These are phyloP conservation scores for Crucibulum laeve DNA, from an alignment of 768 basidiomycete species.

Conservation along the genomic window DNA sequence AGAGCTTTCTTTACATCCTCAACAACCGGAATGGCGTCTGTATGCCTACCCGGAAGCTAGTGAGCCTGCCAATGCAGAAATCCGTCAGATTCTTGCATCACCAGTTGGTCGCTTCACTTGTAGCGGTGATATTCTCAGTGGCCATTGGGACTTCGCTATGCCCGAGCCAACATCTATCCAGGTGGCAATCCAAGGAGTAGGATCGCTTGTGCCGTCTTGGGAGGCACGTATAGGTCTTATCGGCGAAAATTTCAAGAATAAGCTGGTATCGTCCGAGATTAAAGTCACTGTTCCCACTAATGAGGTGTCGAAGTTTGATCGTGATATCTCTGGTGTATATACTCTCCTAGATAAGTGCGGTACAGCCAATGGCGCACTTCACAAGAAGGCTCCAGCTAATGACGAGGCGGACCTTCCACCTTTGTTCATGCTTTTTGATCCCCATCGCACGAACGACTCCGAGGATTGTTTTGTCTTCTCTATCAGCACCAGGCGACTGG, in stretches of 20 bases:
- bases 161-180: slow-evolving; percentile 53
- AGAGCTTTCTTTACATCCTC: slow-evolving; percentile 73
- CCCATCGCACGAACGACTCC: slow-evolving; percentile 70
- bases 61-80: slow-evolving; percentile 75
- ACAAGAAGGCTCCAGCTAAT: slow-evolving; percentile 47
- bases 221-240: slow-evolving; percentile 74
- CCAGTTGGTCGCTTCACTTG: slow-evolving; percentile 78
- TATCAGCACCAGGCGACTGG: slow-evolving; percentile 68
- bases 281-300: slow-evolving; percentile 54
- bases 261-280: slow-evolving; percentile 62
- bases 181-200: slow-evolving; percentile 60
- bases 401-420: slow-evolving; percentile 53
- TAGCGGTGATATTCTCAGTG: slow-evolving; percentile 51
- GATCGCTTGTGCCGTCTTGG: slow-evolving; percentile 80
- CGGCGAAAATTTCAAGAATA: slow-evolving; percentile 60
- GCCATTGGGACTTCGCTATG: slow-evolving; percentile 78
- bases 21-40: slow-evolving; percentile 83
- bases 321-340: slow-evolving; percentile 80
- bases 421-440: slow-evolving; percentile 83
- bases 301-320: slow-evolving; percentile 53
- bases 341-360: slow-evolving; percentile 81
- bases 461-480: slow-evolving; percentile 88
- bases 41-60: slow-evolving; percentile 63
- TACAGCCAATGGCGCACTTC: slow-evolving; percentile 80
- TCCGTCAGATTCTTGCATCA: slow-evolving; percentile 65